Conservation (phyloP, 2,329 filamentous ascomycete species). For the Talaromyces rugulosus region DNA sequence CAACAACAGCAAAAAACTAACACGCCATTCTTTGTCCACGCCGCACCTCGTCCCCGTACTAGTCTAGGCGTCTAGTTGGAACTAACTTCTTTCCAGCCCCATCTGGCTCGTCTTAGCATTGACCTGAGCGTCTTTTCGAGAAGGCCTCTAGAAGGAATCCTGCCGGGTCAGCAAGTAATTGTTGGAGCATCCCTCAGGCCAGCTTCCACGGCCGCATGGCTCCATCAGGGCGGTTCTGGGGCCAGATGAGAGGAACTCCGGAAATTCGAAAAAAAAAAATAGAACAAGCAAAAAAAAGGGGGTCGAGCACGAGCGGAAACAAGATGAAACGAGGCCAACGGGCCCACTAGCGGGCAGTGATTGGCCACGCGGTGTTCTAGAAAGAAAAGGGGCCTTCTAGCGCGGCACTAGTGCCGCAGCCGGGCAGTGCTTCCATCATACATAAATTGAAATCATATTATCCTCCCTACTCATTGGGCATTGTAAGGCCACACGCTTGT, state of each 20-base stretch:
- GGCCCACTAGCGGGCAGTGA: not conserved
- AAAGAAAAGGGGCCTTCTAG: not conserved
- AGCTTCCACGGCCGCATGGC: not conserved
- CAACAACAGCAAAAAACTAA: not conserved
- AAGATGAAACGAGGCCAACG: not conserved
- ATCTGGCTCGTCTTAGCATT: not conserved
- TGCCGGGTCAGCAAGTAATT: not conserved
- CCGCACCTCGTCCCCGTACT: not conserved
- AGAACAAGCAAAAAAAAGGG: not conserved
- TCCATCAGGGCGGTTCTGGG: not conserved
- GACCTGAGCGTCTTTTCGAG: constrained; percentile 7
- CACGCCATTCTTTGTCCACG: not conserved
- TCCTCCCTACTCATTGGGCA: too few species aligned
- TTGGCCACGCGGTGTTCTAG: not conserved
- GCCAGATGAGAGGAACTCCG: not conserved
- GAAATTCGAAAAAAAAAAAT: not conserved
- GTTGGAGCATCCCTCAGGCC: not conserved
- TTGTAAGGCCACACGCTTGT: too few species aligned
- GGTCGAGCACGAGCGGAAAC: not conserved
- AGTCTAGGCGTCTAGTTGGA: not conserved
- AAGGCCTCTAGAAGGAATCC: constrained; percentile 13
- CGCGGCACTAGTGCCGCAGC: not conserved
- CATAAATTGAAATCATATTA: not conserved
- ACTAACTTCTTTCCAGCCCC: not conserved
- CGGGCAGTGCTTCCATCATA: not conserved